A percentile compares a stretch with the other conserved stretches of the same genome.
Conservation (phyloP, 192 early-diverging fungal genomes). For the Coemansia sp. region DNA sequence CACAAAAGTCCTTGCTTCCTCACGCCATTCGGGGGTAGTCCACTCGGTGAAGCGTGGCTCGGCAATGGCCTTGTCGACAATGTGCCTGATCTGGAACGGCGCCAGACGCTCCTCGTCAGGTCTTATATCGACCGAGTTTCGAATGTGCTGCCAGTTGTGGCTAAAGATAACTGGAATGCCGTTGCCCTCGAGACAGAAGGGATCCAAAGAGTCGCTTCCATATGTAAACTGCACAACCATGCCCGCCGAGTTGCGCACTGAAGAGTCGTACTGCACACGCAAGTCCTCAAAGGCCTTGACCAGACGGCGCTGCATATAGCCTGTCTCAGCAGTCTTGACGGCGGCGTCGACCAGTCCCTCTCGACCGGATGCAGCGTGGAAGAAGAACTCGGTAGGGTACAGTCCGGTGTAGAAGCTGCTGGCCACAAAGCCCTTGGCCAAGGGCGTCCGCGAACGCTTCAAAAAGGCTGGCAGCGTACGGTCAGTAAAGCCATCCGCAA, state of each 20-base stretch:
- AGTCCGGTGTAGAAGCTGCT: conserved; percentile 97
- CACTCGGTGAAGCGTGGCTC: conserved; percentile 45
- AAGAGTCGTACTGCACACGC: conserved; percentile 92
- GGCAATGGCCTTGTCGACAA: conserved; percentile 59
- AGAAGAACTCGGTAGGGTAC: conserved; percentile 97
- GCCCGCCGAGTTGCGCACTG: conserved; percentile 92
- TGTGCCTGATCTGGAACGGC: conserved; percentile 55
- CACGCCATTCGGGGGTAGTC: conserved; percentile 62
- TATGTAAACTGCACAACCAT: conserved; percentile 93
- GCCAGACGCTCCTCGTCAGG: conserved; percentile 35
- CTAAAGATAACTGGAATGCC: conserved; percentile 86
- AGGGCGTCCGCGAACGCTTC: conserved; percentile 89
- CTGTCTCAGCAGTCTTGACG: conserved; percentile 99
- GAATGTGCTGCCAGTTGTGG: conserved; percentile 76
- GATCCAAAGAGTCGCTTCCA: conserved; percentile 97
- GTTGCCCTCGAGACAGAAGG: conserved; percentile 89
- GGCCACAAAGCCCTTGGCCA: conserved; percentile 97
- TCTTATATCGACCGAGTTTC: conserved; percentile 26
- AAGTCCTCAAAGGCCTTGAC: conserved; percentile 99
- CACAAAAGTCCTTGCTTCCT: conserved; percentile 64
- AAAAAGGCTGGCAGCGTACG: conserved; percentile 96
- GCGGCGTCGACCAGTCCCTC: conserved; percentile 99
- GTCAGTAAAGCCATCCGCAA: conserved; percentile 97
- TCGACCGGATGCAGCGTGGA: conserved; percentile 99
- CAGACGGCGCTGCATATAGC: conserved; percentile 96